phyloP scores from a whole-genome alignment of 1,139 yeast species.

The Diutina rugosa region DNA sequence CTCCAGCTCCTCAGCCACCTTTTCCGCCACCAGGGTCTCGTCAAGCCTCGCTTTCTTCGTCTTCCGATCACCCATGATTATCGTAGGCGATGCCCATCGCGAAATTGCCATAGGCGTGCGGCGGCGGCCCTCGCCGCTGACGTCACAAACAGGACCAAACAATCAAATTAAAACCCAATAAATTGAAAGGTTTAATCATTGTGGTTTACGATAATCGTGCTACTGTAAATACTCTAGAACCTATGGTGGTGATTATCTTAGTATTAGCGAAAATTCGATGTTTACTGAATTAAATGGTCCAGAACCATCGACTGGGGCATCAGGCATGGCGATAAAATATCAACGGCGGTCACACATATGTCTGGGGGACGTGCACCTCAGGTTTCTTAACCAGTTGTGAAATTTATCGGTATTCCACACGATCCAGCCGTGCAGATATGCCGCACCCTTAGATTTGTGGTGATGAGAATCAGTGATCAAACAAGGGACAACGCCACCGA shows the following conservation, averaged over 20 bases:
- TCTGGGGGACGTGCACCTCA: too few species aligned
- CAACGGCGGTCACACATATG: not conserved
- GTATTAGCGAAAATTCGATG: too few species aligned
- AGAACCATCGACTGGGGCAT: too few species aligned
- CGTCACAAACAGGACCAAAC: not conserved
- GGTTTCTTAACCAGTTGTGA: too few species aligned
- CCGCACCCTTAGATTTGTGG: not conserved
- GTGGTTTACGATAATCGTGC: too few species aligned
- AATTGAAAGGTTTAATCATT: not conserved
- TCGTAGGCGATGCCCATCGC: not conserved
- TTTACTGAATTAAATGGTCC: too few species aligned
- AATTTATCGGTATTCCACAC: not conserved
- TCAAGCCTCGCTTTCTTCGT: conserved; percentile 25
- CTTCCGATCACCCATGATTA: conserved; percentile 1
- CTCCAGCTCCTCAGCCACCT: conserved; percentile 33
- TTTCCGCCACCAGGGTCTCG: conserved; percentile 35
- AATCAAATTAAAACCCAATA: too few species aligned
- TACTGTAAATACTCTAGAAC: too few species aligned
- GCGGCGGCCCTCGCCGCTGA: not conserved
- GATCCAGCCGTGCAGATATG: not conserved
- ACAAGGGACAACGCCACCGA: too few species aligned
- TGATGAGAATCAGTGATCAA: not conserved
- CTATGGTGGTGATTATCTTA: too few species aligned
- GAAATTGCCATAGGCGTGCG: not conserved
- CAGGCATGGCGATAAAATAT: too few species aligned